phyloP scores from a whole-genome alignment of 306 rosid species.

The Ochetophila trinervis region DNA sequence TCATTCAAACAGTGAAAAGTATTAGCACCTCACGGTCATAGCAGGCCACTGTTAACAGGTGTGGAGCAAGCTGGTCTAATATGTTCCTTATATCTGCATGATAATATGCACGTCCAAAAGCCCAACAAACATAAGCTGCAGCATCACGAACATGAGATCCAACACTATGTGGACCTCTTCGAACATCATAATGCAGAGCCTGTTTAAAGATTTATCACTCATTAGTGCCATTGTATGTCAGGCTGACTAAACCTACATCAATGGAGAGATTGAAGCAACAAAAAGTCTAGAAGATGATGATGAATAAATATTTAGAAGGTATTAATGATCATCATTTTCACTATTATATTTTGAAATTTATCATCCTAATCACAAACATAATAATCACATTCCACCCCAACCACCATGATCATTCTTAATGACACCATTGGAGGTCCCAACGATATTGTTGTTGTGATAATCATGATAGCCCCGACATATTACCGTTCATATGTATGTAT shows the following conservation, averaged over 20 bases:
- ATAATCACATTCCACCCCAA: too few species aligned
- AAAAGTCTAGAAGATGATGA: too few species aligned
- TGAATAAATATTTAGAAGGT: too few species aligned
- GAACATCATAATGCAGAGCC: conserved; percentile 96
- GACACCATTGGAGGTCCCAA: too few species aligned
- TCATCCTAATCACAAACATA: too few species aligned
- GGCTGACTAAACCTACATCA: not conserved
- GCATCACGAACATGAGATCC: conserved; percentile 99
- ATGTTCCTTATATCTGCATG: conserved; percentile 74
- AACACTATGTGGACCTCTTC: conserved; percentile 98
- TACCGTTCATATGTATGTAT: too few species aligned
- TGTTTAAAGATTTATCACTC: conserved; percentile 31
- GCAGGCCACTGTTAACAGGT: conserved; percentile 89
- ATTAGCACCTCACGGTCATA: conserved; percentile 88
- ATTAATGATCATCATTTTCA: too few species aligned
- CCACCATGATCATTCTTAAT: too few species aligned
- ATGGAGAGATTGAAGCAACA: too few species aligned
- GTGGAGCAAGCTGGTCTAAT: conserved; percentile 82
- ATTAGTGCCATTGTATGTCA: conserved; percentile 23
- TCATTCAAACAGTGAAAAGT: conserved; percentile 16
- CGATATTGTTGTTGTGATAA: too few species aligned
- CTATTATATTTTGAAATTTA: too few species aligned
- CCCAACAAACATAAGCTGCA: conserved; percentile 98
- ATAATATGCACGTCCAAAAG: conserved; percentile 94
- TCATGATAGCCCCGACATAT: too few species aligned